Base-by-base conservation (phyloP, 2,329 filamentous ascomycete species). In the Xylariaceae sp. region DNA sequence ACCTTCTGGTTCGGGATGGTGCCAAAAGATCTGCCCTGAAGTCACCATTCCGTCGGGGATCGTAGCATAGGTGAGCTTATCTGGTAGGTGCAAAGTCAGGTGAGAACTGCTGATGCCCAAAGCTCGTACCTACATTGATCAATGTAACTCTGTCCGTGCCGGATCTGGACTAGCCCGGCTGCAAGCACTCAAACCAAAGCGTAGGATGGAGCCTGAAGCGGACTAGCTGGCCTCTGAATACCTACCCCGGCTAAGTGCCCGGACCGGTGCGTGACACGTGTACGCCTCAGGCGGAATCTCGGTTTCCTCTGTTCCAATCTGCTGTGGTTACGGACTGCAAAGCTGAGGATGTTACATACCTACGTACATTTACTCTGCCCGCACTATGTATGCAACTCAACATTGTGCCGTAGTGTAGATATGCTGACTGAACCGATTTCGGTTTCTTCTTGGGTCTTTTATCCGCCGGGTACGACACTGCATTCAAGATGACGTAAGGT, bases 161-260 rank as follows among this genome's bases (percentile, higher is more conserved):
- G 27, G 12, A 30, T 26, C 30, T 12, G 4, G 35, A 9, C 40
- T 46, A 51, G 44, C 50, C 19, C 29, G 27, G 41, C 52, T 50
- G 52, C 41, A 54, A 50, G 47, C 47, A 50, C 47, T 54, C 26
- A 45, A 12, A 19, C 40, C 6, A 27, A 31, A 29, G 4, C 4
- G 31, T 2, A 7, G 3, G 6, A 2, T 11, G 47, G 55, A 57
- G 48, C 48, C 26, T 3, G n/a, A 34, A 40, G 19, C 6, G 9
- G 12, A 1, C 32, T 57, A 54, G 55, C 32, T 57, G 51, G 55
- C 44, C 31, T 3, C 40, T 26, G 40, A 3, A 42, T 27, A 29
- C n/a, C 5, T 37, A 9, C 9, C 51, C 27, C 51, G 43, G 32
- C 31, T 26, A 31, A 41, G 29, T 4, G 8, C 9, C 43, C 29